Evolutionary conservation across 495 filamentous ascomycete genomes (phyloP).

Genomic region (Emericellopsis terricola): DNA sequence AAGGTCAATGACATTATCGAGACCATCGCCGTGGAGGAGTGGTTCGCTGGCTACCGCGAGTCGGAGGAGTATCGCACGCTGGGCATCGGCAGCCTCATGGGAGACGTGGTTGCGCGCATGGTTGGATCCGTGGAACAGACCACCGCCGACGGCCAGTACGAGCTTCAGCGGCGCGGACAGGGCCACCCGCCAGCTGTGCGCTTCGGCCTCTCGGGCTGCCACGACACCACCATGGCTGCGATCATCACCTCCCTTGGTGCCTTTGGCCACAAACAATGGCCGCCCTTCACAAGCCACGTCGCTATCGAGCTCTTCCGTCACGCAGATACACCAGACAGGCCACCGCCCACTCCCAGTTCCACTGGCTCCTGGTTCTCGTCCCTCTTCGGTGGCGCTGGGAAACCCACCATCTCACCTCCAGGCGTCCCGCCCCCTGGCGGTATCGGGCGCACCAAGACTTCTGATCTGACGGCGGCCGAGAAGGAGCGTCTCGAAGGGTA

Average conservation of each 20-base stretch:
- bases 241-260: constrained; percentile 64
- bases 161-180: constrained; percentile 6
- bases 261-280: constrained; percentile 60
- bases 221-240: constrained; percentile 83
- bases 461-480: constrained; percentile 29
- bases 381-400: constrained; percentile 18
- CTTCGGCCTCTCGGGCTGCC: constrained; percentile 64
- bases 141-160: constrained; percentile 26
- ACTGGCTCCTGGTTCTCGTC: constrained; percentile 27
- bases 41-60: constrained; percentile 78
- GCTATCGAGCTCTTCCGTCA: constrained; percentile 76
- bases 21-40: constrained; percentile 72
- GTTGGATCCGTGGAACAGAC: constrained; percentile 45
- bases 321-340: constrained; percentile 5
- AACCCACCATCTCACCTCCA: too few relatives aligned
- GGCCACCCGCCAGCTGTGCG: constrained; percentile 7
- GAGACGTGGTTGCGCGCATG: constrained; percentile 77
- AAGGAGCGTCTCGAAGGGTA: constrained; percentile 43
- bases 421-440: constrained; percentile 11
- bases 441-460: constrained; percentile 32
- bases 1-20: constrained; percentile 55
- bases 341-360: background rate
- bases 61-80: constrained; percentile 68
- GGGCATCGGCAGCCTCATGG: constrained; percentile 70
- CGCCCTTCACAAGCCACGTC: constrained; percentile 79